phyloP scores from a whole-genome alignment of 1,284 basidiomycete genomes.

The Apiotrichum veenhuisii region DNA sequence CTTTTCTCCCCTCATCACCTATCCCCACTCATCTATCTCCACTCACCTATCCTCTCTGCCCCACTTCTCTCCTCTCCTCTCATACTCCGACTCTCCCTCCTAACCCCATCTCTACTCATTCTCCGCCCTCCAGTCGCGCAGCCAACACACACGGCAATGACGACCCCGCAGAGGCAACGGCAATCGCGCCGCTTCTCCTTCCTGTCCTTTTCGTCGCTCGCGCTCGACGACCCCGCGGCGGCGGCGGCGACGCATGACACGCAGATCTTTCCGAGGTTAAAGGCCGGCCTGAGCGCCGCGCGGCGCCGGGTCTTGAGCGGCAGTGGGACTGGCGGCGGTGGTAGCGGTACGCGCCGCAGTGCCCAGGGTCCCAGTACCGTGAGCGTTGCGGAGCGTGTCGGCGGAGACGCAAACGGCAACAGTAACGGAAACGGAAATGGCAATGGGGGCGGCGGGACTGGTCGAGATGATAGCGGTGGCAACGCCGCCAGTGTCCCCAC shows the following conservation, averaged over 20 bases:
- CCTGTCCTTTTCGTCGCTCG: conserved; percentile 1
- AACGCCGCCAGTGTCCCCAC: no score
- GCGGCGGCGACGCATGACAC: background rate
- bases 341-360: no score
- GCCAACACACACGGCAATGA: no score
- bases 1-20: no score
- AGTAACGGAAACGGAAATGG: background rate
- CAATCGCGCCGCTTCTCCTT: conserved; percentile 4
- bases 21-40: no score
- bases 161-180: background rate
- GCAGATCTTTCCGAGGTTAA: background rate
- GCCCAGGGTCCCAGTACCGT: no score
- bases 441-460: no score
- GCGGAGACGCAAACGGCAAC: background rate
- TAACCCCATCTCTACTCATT: background rate
- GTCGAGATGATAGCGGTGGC: no score
- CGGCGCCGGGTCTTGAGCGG: background rate
- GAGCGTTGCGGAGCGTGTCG: no score
- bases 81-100: background rate
- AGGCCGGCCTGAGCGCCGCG: background rate
- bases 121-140: no score
- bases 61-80: no score
- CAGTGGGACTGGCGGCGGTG: background rate
- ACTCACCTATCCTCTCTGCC: no score
- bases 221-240: background rate